These are phyloP conservation scores for Neofusicoccum sp. DNA, from an alignment of 2,329 filamentous ascomycete genomes.

Conservation along the genomic window DNA sequence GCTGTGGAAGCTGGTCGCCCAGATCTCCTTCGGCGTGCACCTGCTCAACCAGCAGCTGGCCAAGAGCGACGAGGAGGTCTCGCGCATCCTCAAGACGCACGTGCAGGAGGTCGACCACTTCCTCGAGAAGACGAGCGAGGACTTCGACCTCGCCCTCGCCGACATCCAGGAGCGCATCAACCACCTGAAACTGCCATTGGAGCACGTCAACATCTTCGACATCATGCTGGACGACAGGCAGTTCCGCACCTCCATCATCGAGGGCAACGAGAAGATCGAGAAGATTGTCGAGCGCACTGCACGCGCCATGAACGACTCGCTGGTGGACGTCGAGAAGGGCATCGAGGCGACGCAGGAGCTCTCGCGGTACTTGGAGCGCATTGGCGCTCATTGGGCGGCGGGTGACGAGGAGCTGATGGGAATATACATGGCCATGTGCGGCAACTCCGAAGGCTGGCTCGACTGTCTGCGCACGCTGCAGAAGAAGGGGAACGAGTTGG, in stretches of 20 bases:
- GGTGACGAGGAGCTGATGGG: constrained; percentile 64
- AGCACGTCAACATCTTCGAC: constrained; percentile 81
- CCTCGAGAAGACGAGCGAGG: constrained; percentile 81
- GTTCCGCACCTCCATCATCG: constrained; percentile 80
- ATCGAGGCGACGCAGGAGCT: constrained; percentile 76
- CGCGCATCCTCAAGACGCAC: constrained; percentile 85
- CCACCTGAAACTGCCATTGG: constrained; percentile 78
- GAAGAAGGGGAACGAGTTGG: constrained; percentile 70
- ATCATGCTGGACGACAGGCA: constrained; percentile 81
- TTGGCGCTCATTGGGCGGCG: constrained; percentile 64
- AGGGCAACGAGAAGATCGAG: constrained; percentile 89
- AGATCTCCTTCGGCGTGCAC: constrained; percentile 93
- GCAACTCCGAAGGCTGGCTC: constrained; percentile 89
- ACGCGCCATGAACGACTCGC: constrained; percentile 71
- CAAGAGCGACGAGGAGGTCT: constrained; percentile 85
- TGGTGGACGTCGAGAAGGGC: constrained; percentile 79
- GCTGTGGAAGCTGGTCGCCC: constrained; percentile 84
- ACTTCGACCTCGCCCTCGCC: constrained; percentile 74
- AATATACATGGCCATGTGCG: constrained; percentile 87
- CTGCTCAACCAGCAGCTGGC: constrained; percentile 82
- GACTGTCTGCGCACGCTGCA: constrained; percentile 77
- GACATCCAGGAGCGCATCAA: constrained; percentile 82
- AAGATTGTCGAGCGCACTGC: constrained; percentile 83
- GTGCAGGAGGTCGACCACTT: constrained; percentile 95
- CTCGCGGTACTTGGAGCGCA: constrained; percentile 69